Evolutionary conservation across 331 rosid species (phyloP), one percentile per base, ranked within the genome.

Genomic region (Prunus yedoensis): DNA sequence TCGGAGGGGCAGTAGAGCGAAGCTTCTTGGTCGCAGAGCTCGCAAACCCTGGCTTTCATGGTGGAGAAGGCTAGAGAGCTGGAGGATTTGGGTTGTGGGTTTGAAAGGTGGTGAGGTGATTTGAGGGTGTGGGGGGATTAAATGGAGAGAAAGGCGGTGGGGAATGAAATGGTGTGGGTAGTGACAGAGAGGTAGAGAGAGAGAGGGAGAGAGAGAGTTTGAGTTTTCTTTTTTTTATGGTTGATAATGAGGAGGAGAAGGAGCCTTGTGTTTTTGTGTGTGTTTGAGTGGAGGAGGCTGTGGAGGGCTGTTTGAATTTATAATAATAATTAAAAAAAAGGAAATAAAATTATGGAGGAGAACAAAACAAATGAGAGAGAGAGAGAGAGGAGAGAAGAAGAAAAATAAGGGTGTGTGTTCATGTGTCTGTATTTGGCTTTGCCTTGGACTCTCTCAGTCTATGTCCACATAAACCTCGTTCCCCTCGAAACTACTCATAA

Each of bases 1-100:
- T 91, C 97, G 0, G 97, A 69, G 4, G 68, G 71, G 68, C 97
- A 91, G 79, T 81, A 89, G 28, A 89, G 47, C 0, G 59, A 66
- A 1, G 94, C 94, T 18, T 70, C 76, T 18, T 56, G 38, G 12
- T 60, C 28, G 70, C 97, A 91, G 50, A 91, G 89, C 78, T 86
- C 90, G 50, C 95, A 91, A 27, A 9, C 16, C 75, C 50, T 46
- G 14, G 2, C 59, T 61, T 70, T 76, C 79, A 76, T 81, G 50
- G 57, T 16, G 52, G 35, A 12, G 52, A 56, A 10, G 49, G n/a
- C 5, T 47, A 71, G 43, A 38, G 43, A 38, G 43, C 43, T 38
- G 43, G 43, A 38, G 43, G 43, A 38, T 38, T 38, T 38, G 43
- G 2, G 43, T 38, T 38, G 43, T 38, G 9, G 9, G 43, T 38